Percentiles rank a stretch among this genome's conserved stretches.
Evolutionary conservation across 108 stramenopile species (phyloP).

Genomic region (Pseudonitzschia multiseries): DNA sequence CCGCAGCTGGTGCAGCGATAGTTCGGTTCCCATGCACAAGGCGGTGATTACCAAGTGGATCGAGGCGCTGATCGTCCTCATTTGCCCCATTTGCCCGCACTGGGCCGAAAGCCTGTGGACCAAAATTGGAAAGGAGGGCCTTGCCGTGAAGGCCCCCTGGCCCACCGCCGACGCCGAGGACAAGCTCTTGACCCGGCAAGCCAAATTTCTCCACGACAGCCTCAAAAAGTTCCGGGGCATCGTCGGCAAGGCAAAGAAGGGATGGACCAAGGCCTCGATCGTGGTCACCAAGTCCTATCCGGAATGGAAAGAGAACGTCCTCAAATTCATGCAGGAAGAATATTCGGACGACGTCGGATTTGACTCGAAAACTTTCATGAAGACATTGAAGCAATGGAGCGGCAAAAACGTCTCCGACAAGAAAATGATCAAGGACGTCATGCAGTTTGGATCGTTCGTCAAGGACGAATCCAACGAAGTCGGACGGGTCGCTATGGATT

Average conservation of each 20-base stretch:
- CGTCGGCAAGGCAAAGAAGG: constrained; percentile 85
- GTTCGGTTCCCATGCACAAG: constrained; percentile 83
- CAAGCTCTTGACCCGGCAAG: constrained; percentile 78
- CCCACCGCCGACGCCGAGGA: constrained; percentile 81
- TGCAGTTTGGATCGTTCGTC: constrained; percentile 95
- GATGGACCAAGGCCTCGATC: constrained; percentile 57
- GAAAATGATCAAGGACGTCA: constrained; percentile 83
- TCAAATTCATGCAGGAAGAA: constrained; percentile 80
- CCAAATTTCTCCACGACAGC: constrained; percentile 74
- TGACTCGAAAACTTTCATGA: constrained; percentile 64
- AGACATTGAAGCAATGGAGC: constrained; percentile 76
- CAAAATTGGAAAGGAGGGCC: constrained; percentile 66
- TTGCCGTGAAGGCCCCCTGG: constrained; percentile 89
- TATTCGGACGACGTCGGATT: constrained; percentile 46
- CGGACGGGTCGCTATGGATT: constrained; percentile 82
- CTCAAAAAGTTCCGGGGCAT: constrained; percentile 73
- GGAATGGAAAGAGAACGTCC: constrained; percentile 83
- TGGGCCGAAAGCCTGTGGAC: constrained; percentile 87
- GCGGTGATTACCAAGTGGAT: constrained; percentile 73
- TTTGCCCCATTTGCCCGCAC: constrained; percentile 93
- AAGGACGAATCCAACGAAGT: constrained; percentile 87
- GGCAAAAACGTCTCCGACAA: constrained; percentile 75
- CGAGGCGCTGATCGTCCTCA: constrained; percentile 70
- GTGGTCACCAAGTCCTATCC: constrained; percentile 84
- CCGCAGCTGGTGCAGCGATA: constrained; percentile 89